Percentiles rank a stretch among this genome's conserved stretches.
phyloP scores from a whole-genome alignment of 1,284 basidiomycete species.

The Macrocystidia cucumis region DNA sequence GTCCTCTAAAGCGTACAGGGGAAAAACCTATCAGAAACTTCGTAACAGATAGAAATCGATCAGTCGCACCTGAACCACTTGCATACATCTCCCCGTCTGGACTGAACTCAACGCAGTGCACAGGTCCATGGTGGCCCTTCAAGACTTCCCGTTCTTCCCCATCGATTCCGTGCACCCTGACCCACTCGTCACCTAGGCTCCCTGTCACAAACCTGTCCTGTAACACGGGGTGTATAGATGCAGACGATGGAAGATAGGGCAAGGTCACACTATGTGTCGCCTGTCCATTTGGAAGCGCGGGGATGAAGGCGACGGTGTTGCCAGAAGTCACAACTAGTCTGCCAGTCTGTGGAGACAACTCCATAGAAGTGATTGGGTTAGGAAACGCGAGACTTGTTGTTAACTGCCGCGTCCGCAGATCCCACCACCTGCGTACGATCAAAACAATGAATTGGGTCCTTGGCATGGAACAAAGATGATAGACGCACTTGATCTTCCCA shows the following conservation, averaged over 20 bases:
- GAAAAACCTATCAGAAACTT: constrained; percentile 5
- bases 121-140: constrained; percentile 97
- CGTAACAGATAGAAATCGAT: constrained; percentile 9
- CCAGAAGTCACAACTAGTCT: constrained; percentile 88
- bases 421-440: constrained; percentile 79
- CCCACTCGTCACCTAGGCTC: constrained; percentile 91
- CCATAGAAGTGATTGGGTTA: constrained; percentile 89
- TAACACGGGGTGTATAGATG: constrained; percentile 84
- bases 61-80: constrained; percentile 80
- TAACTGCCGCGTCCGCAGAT: constrained; percentile 71
- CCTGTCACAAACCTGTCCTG: constrained; percentile 93
- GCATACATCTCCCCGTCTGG: constrained; percentile 99
- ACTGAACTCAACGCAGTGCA: constrained; percentile 89
- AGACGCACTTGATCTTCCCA: constrained; percentile 75
- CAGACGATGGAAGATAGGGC: constrained; percentile 82
- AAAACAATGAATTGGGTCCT: constrained; percentile 5
- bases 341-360: constrained; percentile 78
- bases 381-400: constrained; percentile 70
- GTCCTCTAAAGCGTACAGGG: constrained; percentile 50
- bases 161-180: constrained; percentile 87
- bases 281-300: constrained; percentile 49
- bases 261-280: constrained; percentile 64
- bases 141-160: constrained; percentile 87
- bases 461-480: constrained; percentile 1
- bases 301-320: constrained; percentile 86